A percentile compares a stretch with the other conserved stretches of the same genome.
These are phyloP conservation scores for Tulasnella sp. DNA, from an alignment of 768 basidiomycete species.

Conservation along the genomic window DNA sequence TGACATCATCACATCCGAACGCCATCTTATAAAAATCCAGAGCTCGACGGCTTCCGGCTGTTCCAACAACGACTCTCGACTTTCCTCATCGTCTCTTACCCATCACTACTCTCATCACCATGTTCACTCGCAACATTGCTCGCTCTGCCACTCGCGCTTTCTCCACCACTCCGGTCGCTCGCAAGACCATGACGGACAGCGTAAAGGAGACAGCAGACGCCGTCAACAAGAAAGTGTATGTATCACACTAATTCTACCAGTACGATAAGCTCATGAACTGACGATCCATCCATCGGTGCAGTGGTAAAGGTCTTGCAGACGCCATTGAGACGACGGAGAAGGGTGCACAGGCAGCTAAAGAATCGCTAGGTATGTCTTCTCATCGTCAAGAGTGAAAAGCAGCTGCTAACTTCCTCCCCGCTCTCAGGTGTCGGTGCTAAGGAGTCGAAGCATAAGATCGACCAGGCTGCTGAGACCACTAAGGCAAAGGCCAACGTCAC, in stretches of 20 bases:
- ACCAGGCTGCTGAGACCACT: conserved; percentile 11
- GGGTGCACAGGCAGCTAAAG: conserved; percentile 8
- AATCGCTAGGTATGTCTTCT: background rate
- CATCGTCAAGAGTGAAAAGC: background rate
- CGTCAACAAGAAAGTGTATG: conserved; percentile 13
- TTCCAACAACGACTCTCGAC: background rate
- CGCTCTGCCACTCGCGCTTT: conserved; percentile 6
- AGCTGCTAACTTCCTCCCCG: background rate
- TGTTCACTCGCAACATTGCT: conserved; percentile 8
- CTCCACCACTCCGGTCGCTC: conserved; percentile 9
- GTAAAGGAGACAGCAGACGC: conserved; percentile 9
- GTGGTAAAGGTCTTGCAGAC: conserved; percentile 11
- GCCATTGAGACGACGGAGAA: conserved; percentile 8
- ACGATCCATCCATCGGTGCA: background rate
- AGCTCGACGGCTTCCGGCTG: background rate
- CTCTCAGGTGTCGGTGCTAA: conserved; percentile 2
- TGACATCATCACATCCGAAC: background rate
- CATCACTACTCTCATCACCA: background rate
- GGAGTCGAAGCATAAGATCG: conserved; percentile 6
- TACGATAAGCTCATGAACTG: background rate
- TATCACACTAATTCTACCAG: background rate
- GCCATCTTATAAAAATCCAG: background rate
- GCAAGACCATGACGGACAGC: conserved; percentile 1
- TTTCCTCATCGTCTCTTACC: background rate
- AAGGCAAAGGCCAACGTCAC: conserved; percentile 8